Base-by-base conservation (phyloP, 495 filamentous ascomycete species). In the Xylaria telfairii region DNA sequence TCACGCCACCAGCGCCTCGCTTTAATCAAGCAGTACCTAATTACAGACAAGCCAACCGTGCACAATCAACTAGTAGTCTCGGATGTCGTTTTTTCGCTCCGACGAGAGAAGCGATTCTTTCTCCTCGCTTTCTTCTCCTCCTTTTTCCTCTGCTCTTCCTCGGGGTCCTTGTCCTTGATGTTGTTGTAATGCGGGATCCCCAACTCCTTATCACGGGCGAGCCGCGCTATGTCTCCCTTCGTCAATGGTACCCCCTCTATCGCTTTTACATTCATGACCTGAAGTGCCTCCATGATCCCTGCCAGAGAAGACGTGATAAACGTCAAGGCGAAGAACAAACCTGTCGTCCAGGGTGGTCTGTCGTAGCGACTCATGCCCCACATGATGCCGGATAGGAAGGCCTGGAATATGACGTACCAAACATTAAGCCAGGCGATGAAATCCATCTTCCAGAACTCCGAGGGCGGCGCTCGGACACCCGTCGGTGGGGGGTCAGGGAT, bases 391-490 rank as follows among this genome's bases (percentile, higher is more conserved):
- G 89, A 91, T 2, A 97, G 83, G 4, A 84, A 85, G 39, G 77
- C 81, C 77, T 96, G 93, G 13, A 94, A 84, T 72, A 95, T 87
- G 0, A 92, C 95, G 76, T 96, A 96, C 76, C 82, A 79, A 9
- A 93, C 84, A 76, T 92, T 93, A 54, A 84, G 81, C 90, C 90
- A 94, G 60, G 96, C 86, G 39, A 93, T 89, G 65, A 93, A 92
- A 67, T 95, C 92, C 73, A 95, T 79, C 80, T 92, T 95, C 93
- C 92, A 95, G 19, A 85, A 66, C 37, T 78, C 74, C 0, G 92
- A 93, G 5, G 90, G 85, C 3, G 90, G 87, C 0, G 92, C 92
- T 6, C 88, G 84, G 9, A 86, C 74, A 30, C 90, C 90, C 2
- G 91, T 94, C 28, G 88, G 80, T 10, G 90, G 90, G 0, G 84